Conservation (phyloP, 768 basidiomycete genomes). For the Mycena galericulata region DNA sequence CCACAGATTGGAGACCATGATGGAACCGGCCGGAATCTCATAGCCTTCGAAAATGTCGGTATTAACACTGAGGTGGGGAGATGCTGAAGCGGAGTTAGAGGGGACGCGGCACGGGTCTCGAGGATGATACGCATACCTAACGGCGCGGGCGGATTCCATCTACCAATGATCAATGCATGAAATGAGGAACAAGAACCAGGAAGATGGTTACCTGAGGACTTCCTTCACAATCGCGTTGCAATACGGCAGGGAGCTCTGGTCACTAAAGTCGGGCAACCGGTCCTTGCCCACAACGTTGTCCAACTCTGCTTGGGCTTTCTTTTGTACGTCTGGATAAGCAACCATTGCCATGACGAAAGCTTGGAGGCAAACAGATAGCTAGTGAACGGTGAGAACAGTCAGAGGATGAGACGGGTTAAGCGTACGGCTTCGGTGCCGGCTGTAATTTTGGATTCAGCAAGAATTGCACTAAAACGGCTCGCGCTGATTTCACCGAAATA, state of each 20-base stretch:
- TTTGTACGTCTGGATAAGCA: slow-evolving; percentile 38
- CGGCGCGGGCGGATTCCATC: slow-evolving; percentile 28
- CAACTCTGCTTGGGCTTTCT: slow-evolving; percentile 47
- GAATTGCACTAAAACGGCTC: neutral
- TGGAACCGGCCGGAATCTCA: slow-evolving; percentile 45
- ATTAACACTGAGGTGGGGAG: slow-evolving; percentile 38
- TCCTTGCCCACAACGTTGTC: slow-evolving; percentile 44
- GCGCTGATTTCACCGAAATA: slow-evolving; percentile 15
- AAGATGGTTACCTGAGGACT: slow-evolving; percentile 34
- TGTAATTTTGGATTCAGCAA: slow-evolving; percentile 1
- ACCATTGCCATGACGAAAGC: slow-evolving; percentile 40
- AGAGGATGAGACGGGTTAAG: neutral
- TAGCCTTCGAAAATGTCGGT: slow-evolving; percentile 49
- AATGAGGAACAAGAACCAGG: neutral
- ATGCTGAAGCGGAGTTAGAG: slow-evolving; percentile 22
- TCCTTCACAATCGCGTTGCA: slow-evolving; percentile 43
- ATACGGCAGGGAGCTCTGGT: slow-evolving; percentile 43
- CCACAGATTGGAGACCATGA: slow-evolving; percentile 45
- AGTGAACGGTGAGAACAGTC: neutral
- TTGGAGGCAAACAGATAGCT: slow-evolving; percentile 37
- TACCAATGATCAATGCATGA: neutral
- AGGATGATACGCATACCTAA: slow-evolving; percentile 27
- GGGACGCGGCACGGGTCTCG: neutral
- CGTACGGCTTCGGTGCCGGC: slow-evolving; percentile 36
- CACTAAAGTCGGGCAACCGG: slow-evolving; percentile 46